Evolutionary conservation across 176 grass and related monocot species (phyloP).

Genomic region (Themeda triandra): DNA sequence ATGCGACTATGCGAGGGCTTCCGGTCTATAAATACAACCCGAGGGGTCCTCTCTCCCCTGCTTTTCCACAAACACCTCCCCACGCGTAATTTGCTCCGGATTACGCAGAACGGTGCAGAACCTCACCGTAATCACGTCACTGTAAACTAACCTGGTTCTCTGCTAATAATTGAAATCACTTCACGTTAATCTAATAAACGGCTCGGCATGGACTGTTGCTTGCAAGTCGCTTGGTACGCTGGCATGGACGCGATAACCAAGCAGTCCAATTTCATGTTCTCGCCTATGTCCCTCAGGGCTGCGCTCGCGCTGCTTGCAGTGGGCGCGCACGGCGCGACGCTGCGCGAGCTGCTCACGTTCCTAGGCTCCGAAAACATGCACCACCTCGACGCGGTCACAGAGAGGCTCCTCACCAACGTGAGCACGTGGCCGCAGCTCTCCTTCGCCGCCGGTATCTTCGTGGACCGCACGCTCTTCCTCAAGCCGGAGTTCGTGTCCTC

Average conservation of each 20-base stretch:
- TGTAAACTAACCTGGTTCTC: neutral
- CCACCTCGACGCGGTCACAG: neutral
- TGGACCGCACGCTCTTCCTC: constrained; percentile 5
- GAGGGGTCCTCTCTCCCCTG: neutral
- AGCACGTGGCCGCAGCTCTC: constrained; percentile 12
- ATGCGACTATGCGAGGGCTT: neutral
- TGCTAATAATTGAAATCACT: neutral
- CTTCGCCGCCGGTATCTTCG: constrained; percentile 25
- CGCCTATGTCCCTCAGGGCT: neutral
- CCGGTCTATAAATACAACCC: neutral
- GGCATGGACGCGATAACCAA: constrained; percentile 1
- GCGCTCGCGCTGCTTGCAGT: constrained; percentile 26
- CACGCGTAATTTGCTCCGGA: neutral
- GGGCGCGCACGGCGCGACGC: neutral
- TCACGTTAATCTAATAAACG: neutral
- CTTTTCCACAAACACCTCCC: neutral
- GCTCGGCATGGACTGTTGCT: constrained; percentile 1
- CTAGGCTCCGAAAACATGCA: neutral
- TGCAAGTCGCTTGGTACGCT: constrained; percentile 7
- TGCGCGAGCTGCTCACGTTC: constrained; percentile 17
- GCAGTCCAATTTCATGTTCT: constrained; percentile 41
- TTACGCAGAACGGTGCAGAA: neutral
- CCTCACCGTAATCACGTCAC: neutral
- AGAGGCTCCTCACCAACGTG: neutral
- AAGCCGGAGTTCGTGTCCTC: neutral